Conservation (phyloP, 129 eudicot genomes). For the Arctium lappa region DNA sequence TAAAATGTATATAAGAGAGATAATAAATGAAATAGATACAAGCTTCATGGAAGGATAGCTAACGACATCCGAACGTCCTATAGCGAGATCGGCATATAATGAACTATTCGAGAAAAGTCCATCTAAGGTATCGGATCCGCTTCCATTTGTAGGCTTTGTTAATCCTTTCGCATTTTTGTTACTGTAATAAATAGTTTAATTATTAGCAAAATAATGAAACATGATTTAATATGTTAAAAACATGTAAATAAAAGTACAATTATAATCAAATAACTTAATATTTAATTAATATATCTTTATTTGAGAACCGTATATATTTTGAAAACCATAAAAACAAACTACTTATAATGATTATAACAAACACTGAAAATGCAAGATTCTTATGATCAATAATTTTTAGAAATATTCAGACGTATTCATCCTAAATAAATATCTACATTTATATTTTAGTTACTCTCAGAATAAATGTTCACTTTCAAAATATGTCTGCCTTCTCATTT, state of each 20-base stretch:
- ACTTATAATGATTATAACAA: too few relatives aligned
- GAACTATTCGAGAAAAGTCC: conserved; percentile 61
- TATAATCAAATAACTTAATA: background rate
- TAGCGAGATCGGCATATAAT: conserved; percentile 59
- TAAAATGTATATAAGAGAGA: background rate
- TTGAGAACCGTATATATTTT: too few relatives aligned
- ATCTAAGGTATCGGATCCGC: conserved; percentile 29
- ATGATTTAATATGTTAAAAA: too few relatives aligned
- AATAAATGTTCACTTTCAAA: too few relatives aligned
- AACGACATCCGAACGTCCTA: conserved; percentile 29
- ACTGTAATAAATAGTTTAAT: conserved; percentile 17
- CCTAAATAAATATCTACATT: too few relatives aligned
- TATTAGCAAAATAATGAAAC: background rate
- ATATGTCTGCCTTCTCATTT: too few relatives aligned
- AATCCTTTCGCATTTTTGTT: conserved; percentile 33
- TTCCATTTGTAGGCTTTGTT: conserved; percentile 22
- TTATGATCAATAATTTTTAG: too few relatives aligned
- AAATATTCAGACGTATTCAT: too few relatives aligned
- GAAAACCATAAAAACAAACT: too few relatives aligned
- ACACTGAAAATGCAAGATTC: too few relatives aligned
- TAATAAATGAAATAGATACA: background rate
- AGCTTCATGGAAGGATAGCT: conserved; percentile 5
- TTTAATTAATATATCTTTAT: background rate
- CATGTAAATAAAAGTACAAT: background rate
- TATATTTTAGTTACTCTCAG: too few relatives aligned